Evolutionary conservation across 495 filamentous ascomycete species (phyloP).

Genomic region (Rusavskia elegans): DNA sequence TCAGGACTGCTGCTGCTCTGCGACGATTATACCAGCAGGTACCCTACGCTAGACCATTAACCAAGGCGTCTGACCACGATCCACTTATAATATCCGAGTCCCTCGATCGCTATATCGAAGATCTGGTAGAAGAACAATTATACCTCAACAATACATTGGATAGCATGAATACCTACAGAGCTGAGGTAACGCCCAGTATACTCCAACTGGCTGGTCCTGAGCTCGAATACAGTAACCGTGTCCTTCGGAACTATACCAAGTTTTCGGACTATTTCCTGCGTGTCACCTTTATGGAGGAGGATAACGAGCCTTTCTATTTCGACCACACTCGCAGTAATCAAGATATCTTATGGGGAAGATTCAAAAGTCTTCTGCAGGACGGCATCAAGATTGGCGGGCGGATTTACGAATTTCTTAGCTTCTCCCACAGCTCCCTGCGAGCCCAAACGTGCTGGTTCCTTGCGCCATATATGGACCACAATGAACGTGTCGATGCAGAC

Average conservation of each 20-base stretch:
- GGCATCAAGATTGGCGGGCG: slow-evolving; percentile 46
- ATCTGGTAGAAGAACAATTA: neutral
- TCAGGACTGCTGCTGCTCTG: slow-evolving; percentile 26
- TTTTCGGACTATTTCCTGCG: slow-evolving; percentile 52
- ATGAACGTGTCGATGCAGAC: slow-evolving; percentile 23
- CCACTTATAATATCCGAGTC: slow-evolving; percentile 21
- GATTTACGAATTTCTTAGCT: slow-evolving; percentile 50
- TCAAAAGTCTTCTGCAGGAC: slow-evolving; percentile 34
- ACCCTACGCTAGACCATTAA: slow-evolving; percentile 27
- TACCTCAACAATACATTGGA: neutral
- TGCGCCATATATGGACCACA: slow-evolving; percentile 39
- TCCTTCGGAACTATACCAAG: slow-evolving; percentile 47
- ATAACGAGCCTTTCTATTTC: slow-evolving; percentile 42
- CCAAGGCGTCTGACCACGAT: slow-evolving; percentile 23
- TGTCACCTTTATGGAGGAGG: slow-evolving; percentile 54
- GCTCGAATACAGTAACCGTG: slow-evolving; percentile 49
- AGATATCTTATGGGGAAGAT: no score
- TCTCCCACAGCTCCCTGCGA: slow-evolving; percentile 59
- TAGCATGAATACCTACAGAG: slow-evolving; percentile 33
- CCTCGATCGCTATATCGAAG: slow-evolving; percentile 22
- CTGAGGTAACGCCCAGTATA: slow-evolving; percentile 50
- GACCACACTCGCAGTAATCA: no score
- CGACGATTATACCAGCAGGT: slow-evolving; percentile 29
- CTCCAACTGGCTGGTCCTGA: slow-evolving; percentile 54
- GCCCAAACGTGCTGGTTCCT: slow-evolving; percentile 51